Evolutionary conservation across 768 basidiomycete genomes (phyloP).

Genomic region (Goffeauzyma gilvescens): DNA sequence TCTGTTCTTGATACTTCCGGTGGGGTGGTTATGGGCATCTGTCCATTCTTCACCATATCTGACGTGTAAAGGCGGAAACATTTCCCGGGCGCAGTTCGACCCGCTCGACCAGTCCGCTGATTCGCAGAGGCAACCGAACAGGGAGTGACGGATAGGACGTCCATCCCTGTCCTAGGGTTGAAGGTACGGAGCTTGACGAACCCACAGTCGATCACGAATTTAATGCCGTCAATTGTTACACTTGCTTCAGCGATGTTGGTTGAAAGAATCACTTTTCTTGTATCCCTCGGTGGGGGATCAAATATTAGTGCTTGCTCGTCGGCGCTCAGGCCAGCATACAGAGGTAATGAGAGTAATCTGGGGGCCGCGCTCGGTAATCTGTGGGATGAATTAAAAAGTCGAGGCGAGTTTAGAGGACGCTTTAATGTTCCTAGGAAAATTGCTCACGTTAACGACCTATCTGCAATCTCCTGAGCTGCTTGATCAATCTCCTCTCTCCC

Average conservation of each 20-base stretch:
- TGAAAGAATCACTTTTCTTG: slow-evolving; percentile 71
- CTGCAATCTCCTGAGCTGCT: slow-evolving; percentile 59
- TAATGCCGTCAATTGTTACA: slow-evolving; percentile 88
- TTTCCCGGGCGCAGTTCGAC: slow-evolving; percentile 75
- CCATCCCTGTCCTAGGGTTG: slow-evolving; percentile 67
- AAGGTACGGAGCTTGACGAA: slow-evolving; percentile 89
- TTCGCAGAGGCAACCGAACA: slow-evolving; percentile 73
- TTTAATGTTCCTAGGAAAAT: slow-evolving; percentile 1
- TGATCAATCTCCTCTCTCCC: slow-evolving; percentile 91
- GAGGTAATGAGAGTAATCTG: slow-evolving; percentile 48
- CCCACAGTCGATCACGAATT: slow-evolving; percentile 81
- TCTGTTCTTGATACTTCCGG: slow-evolving; percentile 85
- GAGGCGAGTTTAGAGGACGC: background rate
- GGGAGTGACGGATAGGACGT: slow-evolving; percentile 64
- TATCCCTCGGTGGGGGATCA: slow-evolving; percentile 50
- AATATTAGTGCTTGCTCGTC: slow-evolving; percentile 80
- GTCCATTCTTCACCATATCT: slow-evolving; percentile 37
- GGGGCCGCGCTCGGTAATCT: slow-evolving; percentile 38
- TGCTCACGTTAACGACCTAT: slow-evolving; percentile 53
- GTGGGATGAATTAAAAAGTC: slow-evolving; percentile 27
- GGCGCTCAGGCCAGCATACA: slow-evolving; percentile 74
- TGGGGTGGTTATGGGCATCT: slow-evolving; percentile 49
- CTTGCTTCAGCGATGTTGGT: slow-evolving; percentile 98
- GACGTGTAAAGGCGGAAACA: slow-evolving; percentile 80
- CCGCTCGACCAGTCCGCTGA: slow-evolving; percentile 85